phyloP scores from a whole-genome alignment of 192 early-diverging fungal species.

The Umbelopsis sp. region DNA sequence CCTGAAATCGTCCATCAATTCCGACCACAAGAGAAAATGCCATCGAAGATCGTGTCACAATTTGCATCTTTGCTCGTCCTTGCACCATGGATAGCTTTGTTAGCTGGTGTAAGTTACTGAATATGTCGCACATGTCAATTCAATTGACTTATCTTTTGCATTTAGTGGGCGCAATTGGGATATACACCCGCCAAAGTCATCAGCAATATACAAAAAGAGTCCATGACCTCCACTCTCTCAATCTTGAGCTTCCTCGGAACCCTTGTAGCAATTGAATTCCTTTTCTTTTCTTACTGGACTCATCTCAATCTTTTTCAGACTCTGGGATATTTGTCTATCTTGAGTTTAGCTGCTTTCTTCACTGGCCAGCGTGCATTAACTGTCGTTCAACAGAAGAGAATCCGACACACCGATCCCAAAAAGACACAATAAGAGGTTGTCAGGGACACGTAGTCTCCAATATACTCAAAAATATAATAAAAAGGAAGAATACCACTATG shows the following conservation, averaged over 20 bases:
- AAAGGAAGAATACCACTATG: neutral
- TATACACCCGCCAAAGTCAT: slow-evolving; percentile 39
- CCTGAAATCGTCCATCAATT: slow-evolving; percentile 57
- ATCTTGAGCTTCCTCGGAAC: slow-evolving; percentile 46
- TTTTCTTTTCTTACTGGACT: slow-evolving; percentile 55
- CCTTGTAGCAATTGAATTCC: slow-evolving; percentile 45
- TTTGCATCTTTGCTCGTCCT: slow-evolving; percentile 42
- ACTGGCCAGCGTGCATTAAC: slow-evolving; percentile 51
- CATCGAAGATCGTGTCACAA: slow-evolving; percentile 41
- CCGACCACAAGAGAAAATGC: slow-evolving; percentile 49
- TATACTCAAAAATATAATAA: slow-evolving; percentile 21
- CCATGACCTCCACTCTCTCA: slow-evolving; percentile 10
- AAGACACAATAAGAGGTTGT: neutral
- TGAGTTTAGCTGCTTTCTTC: slow-evolving; percentile 40
- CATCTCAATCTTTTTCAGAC: slow-evolving; percentile 52
- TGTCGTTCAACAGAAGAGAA: slow-evolving; percentile 28
- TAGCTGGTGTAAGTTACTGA: slow-evolving; percentile 41
- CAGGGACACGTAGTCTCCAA: neutral
- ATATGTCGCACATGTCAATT: neutral
- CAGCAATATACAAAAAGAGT: neutral
- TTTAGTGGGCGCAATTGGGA: slow-evolving; percentile 47
- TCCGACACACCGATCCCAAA: slow-evolving; percentile 7
- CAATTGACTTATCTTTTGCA: slow-evolving; percentile 5
- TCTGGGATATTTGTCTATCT: slow-evolving; percentile 41
- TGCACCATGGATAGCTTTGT: slow-evolving; percentile 43